These are phyloP conservation scores for Pleurotus salmoneostramineus DNA, from an alignment of 768 basidiomycete genomes.

Conservation along the genomic window DNA sequence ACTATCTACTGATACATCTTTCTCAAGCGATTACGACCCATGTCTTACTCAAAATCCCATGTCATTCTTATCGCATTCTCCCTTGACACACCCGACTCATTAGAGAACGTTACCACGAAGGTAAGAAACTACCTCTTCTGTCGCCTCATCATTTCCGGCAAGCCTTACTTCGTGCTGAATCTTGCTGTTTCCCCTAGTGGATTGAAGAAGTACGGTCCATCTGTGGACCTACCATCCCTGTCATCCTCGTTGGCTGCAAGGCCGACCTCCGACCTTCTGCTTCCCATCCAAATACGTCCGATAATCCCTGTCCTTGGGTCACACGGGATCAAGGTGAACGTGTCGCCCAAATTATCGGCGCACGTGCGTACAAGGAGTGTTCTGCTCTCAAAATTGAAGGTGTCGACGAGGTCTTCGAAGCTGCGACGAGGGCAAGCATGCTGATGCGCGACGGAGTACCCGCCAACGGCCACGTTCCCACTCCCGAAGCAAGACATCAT, in stretches of 20 bases:
- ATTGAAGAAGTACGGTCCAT: slow-evolving; percentile 98
- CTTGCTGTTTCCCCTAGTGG: slow-evolving; percentile 56
- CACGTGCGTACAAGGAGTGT: slow-evolving; percentile 93
- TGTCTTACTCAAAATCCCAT: slow-evolving; percentile 98
- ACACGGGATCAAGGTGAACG: slow-evolving; percentile 79
- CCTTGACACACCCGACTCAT: slow-evolving; percentile 92
- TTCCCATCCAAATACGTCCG: slow-evolving; percentile 38
- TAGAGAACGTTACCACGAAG: slow-evolving; percentile 95
- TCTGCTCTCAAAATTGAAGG: slow-evolving; percentile 87
- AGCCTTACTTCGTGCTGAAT: slow-evolving; percentile 9
- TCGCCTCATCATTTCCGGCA: slow-evolving; percentile 10
- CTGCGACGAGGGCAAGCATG: slow-evolving; percentile 95
- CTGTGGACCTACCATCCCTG: slow-evolving; percentile 89
- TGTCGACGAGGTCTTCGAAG: slow-evolving; percentile 97
- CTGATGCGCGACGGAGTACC: slow-evolving; percentile 85
- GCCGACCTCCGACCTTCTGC: slow-evolving; percentile 78
- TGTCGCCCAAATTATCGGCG: slow-evolving; percentile 81
- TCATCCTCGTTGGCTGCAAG: slow-evolving; percentile 96
- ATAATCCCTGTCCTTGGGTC: slow-evolving; percentile 52
- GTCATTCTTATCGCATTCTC: slow-evolving; percentile 98
- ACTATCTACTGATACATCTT: slow-evolving; percentile 10
- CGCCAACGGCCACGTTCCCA: slow-evolving; percentile 32
- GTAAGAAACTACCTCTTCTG: slow-evolving; percentile 32
- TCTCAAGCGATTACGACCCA: slow-evolving; percentile 80
- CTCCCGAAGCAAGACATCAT: slow-evolving; percentile 40